A percentile compares a stretch with the other conserved stretches of the same genome.
Evolutionary conservation across 2,329 filamentous ascomycete genomes (phyloP).

Genomic region (Ceratocystis colombiana): DNA sequence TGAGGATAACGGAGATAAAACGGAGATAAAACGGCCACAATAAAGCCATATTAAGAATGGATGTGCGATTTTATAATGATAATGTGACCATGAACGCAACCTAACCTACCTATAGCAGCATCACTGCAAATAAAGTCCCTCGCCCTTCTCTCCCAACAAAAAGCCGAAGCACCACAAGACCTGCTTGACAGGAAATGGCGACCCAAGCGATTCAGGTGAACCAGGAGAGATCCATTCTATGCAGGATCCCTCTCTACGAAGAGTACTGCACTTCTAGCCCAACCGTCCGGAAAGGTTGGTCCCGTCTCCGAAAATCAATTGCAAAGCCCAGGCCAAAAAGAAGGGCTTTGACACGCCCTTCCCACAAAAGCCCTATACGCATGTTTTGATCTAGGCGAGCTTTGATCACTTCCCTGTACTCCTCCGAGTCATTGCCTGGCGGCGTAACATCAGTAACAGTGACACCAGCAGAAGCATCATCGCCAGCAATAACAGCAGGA

Average conservation of each 20-base stretch:
- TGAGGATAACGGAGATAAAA: neutral
- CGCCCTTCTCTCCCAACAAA: neutral
- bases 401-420: slow-evolving; percentile 79
- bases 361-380: slow-evolving; percentile 80
- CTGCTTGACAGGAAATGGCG: neutral
- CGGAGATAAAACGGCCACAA: neutral
- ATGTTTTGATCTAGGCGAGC: slow-evolving; percentile 80
- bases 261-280: slow-evolving; percentile 77
- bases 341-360: slow-evolving; percentile 82
- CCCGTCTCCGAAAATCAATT: slow-evolving; percentile 65
- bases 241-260: slow-evolving; percentile 42
- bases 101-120: neutral
- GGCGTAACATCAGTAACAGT: slow-evolving; percentile 20
- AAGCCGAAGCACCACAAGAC: neutral
- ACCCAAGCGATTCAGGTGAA: neutral
- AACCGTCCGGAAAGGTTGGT: slow-evolving; percentile 66
- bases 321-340: slow-evolving; percentile 83
- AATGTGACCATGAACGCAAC: neutral
- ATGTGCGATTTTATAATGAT: neutral
- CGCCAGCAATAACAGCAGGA: neutral
- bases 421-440: slow-evolving; percentile 36
- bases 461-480: slow-evolving; percentile 9
- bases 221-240: neutral
- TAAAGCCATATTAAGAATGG: neutral
- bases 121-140: neutral